phyloP scores from a whole-genome alignment of 2,329 filamentous ascomycete genomes.

The Hypoxylon sp. region DNA sequence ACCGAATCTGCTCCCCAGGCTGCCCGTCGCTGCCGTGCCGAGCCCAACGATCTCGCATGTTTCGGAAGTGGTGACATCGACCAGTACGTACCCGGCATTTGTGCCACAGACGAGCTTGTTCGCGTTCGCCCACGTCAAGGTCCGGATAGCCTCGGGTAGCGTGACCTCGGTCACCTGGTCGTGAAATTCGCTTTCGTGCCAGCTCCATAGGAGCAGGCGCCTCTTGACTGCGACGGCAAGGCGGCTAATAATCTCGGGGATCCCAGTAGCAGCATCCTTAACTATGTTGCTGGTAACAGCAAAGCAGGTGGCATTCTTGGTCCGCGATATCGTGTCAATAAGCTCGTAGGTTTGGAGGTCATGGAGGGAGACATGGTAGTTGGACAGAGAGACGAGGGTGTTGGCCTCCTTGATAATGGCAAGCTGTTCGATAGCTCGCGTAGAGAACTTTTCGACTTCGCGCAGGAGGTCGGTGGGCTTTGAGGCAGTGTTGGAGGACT shows the following conservation, averaged over 20 bases:
- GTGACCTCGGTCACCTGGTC: slow-evolving; percentile 78
- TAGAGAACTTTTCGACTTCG: slow-evolving; percentile 93
- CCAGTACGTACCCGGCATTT: slow-evolving; percentile 88
- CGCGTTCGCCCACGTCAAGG: slow-evolving; percentile 88
- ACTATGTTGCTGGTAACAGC: slow-evolving; percentile 96
- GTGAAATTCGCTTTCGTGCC: slow-evolving; percentile 91
- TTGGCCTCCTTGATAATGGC: slow-evolving; percentile 96
- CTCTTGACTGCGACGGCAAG: slow-evolving; percentile 93
- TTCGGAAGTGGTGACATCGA: slow-evolving; percentile 79
- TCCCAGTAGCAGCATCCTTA: slow-evolving; percentile 83
- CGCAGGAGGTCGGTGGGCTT: slow-evolving; percentile 83
- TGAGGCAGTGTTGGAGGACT: slow-evolving; percentile 35
- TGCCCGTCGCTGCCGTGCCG: slow-evolving; percentile 68
- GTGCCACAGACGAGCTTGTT: slow-evolving; percentile 89
- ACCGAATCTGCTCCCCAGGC: slow-evolving; percentile 78
- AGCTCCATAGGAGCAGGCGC: slow-evolving; percentile 88
- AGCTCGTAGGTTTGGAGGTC: slow-evolving; percentile 86
- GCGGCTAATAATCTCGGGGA: slow-evolving; percentile 90
- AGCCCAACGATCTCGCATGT: slow-evolving; percentile 82
- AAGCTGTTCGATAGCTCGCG: slow-evolving; percentile 88
- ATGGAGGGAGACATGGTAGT: slow-evolving; percentile 87
- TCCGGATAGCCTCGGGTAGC: slow-evolving; percentile 83
- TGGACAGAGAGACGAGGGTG: slow-evolving; percentile 88
- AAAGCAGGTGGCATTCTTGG: slow-evolving; percentile 88
- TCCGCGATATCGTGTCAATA: slow-evolving; percentile 79